Percentiles rank a stretch among this genome's conserved stretches.
These are phyloP conservation scores for Vigna trinervia DNA, from an alignment of 306 rosid genomes.

Conservation along the genomic window DNA sequence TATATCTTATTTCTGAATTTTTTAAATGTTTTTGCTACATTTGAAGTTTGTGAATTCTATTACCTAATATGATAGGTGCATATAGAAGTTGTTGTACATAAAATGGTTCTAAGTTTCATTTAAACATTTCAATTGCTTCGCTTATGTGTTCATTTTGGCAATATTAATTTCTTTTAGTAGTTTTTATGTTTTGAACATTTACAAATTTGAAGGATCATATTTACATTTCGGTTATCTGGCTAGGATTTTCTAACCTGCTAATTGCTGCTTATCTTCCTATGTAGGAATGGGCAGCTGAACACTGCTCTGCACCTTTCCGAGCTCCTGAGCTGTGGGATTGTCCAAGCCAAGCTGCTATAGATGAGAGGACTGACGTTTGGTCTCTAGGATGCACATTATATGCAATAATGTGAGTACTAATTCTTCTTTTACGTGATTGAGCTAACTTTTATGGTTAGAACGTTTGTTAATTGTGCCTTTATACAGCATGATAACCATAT, in stretches of 20 bases:
- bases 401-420: conserved; percentile 84
- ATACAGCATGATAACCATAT: conserved; percentile 7
- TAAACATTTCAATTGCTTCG: conserved; percentile 23
- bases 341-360: conserved; percentile 83
- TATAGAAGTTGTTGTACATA: conserved; percentile 11
- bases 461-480: conserved; percentile 16
- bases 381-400: conserved; percentile 97
- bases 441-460: conserved; percentile 23
- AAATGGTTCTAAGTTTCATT: conserved; percentile 1
- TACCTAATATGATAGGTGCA: conserved; percentile 23
- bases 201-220: conserved; percentile 34
- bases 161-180: conserved; percentile 3
- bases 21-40: conserved; percentile 30
- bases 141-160: conserved; percentile 24
- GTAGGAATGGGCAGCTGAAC: conserved; percentile 99
- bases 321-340: conserved; percentile 99
- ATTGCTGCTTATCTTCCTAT: conserved; percentile 43
- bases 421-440: conserved; percentile 25
- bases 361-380: conserved; percentile 98
- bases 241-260: conserved; percentile 36
- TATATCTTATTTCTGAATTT: conserved; percentile 4
- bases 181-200: conserved; percentile 26
- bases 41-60: conserved; percentile 21
- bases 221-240: conserved; percentile 39
- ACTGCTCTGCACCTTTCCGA: conserved; percentile 94